phyloP scores from a whole-genome alignment of 306 rosid species.

The Boehmeria nivea region DNA sequence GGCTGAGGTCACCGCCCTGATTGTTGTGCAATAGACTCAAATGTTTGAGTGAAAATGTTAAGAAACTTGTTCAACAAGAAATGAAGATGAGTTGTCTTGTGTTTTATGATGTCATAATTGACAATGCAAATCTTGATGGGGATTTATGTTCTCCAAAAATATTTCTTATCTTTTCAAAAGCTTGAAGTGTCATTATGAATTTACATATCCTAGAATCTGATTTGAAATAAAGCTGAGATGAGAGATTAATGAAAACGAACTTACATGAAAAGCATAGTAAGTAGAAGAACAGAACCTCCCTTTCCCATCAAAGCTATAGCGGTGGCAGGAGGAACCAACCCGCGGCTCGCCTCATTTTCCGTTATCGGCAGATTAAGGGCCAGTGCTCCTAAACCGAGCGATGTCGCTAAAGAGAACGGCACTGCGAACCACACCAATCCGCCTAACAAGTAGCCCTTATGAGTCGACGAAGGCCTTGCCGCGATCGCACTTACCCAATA shows the following conservation, averaged over 20 bases:
- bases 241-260: constrained; percentile 21
- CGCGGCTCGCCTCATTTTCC: constrained; percentile 67
- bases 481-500: constrained; percentile 98
- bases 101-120: too few relatives aligned
- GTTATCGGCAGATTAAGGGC: constrained; percentile 86
- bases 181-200: too few relatives aligned
- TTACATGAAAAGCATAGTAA: constrained; percentile 93
- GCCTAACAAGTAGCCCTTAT: constrained; percentile 90
- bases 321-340: constrained; percentile 94
- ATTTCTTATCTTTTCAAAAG: too few relatives aligned
- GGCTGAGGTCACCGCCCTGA: constrained; percentile 96
- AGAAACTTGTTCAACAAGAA: too few relatives aligned
- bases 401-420: constrained; percentile 91
- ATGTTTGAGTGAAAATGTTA: background rate
- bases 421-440: constrained; percentile 98
- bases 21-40: constrained; percentile 9
- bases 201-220: background rate
- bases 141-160: too few relatives aligned
- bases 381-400: constrained; percentile 85
- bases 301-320: constrained; percentile 94
- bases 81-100: too few relatives aligned
- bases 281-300: constrained; percentile 87
- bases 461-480: constrained; percentile 93
- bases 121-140: too few relatives aligned
- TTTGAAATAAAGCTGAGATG: background rate